Evolutionary conservation across 768 basidiomycete species (phyloP), one percentile per base, ranked within the genome.

Genomic region (Gloeophyllum trabeum): DNA sequence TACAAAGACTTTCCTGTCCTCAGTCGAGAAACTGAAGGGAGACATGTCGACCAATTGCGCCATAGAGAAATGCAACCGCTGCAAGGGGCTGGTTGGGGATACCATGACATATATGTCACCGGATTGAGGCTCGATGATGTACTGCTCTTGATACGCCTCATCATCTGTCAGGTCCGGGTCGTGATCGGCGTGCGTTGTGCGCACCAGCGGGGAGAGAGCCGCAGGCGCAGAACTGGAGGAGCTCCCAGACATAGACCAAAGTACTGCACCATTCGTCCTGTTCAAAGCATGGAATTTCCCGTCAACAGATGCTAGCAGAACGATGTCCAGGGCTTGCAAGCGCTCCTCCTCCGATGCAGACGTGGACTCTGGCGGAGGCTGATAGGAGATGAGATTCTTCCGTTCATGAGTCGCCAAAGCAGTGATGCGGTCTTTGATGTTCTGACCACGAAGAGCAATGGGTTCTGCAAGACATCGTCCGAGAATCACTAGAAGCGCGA

Each of bases 251-350:
- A 92, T 85, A 25, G 89, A 90, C 94, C 94, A 99, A 0, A 92
- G 66, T 6, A 75, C 68, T 13, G 73, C 72, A 0, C 94, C 94
- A 0, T 82, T 81, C 0, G 82, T 80, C 46, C 94, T 69, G 54
- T 94, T 91, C 48, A 98, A 69, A 0, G 91, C 96, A 65, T 97
- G 93, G 24, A 99, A 80, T 44, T 81, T 89, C 20, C 94, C 94
- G 61, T 98, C 93, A 21, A 99, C 80, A 5, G 91, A 91, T 1
- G 92, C 88, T 7, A 94, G 74, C 14, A 99, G 75, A 21, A 96
- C 84, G 42, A 87, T 73, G 53, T 94, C 84, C 45, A 91, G 46
- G 22, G 51, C 46, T 5, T 49, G 20, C 14, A 41, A 43, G 24
- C 16, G 16, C 10, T 12, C 14, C 13, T 14, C 22, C 4, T 41